phyloP scores from a whole-genome alignment of 1,284 basidiomycete species.

The Xanthoconium separans region DNA sequence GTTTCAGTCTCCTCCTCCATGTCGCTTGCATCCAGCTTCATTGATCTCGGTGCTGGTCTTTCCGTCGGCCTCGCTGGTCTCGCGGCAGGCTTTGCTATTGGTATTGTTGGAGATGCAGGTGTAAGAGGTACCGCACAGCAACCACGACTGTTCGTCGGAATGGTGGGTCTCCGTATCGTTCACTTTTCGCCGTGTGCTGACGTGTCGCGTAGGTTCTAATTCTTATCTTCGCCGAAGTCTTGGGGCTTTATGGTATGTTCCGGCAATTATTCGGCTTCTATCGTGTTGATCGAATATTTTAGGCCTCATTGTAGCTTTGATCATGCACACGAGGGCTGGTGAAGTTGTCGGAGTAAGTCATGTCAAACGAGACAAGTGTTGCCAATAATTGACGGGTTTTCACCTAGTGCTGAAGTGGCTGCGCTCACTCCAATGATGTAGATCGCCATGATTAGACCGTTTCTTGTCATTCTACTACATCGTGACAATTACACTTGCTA shows the following conservation, averaged over 20 bases:
- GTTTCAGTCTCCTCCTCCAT: conserved; percentile 48
- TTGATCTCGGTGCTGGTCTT: conserved; percentile 88
- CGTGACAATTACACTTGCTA: conserved; percentile 14
- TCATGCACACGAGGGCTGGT: conserved; percentile 74
- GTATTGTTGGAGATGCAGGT: conserved; percentile 95
- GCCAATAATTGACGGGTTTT: neutral
- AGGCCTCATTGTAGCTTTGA: conserved; percentile 86
- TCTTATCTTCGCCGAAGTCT: conserved; percentile 84
- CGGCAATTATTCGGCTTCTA: neutral
- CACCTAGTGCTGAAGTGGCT: conserved; percentile 24
- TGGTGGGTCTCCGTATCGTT: conserved; percentile 42
- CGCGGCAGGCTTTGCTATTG: conserved; percentile 89
- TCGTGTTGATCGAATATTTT: neutral
- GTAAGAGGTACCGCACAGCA: conserved; percentile 90
- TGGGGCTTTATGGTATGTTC: conserved; percentile 68
- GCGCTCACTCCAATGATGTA: conserved; percentile 2
- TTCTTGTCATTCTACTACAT: conserved; percentile 10
- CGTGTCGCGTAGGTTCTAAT: conserved; percentile 53
- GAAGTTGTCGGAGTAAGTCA: conserved; percentile 27
- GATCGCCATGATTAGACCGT: conserved; percentile 9
- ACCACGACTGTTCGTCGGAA: conserved; percentile 90
- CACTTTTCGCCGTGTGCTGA: conserved; percentile 5
- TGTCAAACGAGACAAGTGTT: neutral
- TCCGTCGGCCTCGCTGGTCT: conserved; percentile 87
- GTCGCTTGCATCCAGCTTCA: conserved; percentile 80